phyloP scores from a whole-genome alignment of 345 rosid species.

The Citrus unshiu region DNA sequence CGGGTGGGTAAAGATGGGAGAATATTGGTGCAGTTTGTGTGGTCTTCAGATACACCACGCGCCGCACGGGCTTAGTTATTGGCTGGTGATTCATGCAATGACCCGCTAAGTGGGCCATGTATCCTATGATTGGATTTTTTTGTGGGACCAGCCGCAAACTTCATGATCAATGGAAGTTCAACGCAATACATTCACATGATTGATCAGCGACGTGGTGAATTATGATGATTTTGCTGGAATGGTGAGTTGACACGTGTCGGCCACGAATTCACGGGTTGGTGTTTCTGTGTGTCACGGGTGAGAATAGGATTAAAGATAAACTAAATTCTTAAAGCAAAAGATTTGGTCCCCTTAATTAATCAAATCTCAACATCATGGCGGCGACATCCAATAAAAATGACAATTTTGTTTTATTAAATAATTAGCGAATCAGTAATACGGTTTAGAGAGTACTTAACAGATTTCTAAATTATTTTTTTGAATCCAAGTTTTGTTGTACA shows the following conservation, averaged over 20 bases:
- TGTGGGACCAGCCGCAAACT: neutral
- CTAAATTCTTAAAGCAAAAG: constrained; percentile 22
- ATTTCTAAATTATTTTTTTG: neutral
- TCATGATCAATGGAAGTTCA: neutral
- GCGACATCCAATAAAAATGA: neutral
- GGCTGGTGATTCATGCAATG: neutral
- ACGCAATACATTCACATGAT: neutral
- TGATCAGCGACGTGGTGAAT: neutral
- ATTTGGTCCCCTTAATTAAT: neutral
- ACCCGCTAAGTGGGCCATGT: neutral
- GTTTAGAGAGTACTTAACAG: neutral
- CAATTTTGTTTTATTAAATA: neutral
- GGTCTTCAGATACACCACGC: neutral
- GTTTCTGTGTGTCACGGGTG: constrained; percentile 45
- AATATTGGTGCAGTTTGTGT: constrained; percentile 18
- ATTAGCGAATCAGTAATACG: neutral
- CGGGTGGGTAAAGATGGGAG: constrained; percentile 24
- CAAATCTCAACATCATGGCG: neutral
- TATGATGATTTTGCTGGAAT: neutral
- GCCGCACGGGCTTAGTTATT: constrained; percentile 10
- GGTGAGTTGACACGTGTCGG: constrained; percentile 41
- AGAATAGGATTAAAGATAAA: constrained; percentile 8
- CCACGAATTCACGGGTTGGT: constrained; percentile 54
- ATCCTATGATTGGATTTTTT: constrained; percentile 5
- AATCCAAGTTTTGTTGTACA: neutral